Conservation (phyloP, 2,329 filamentous ascomycete genomes). For the Penicillium nordicum region DNA sequence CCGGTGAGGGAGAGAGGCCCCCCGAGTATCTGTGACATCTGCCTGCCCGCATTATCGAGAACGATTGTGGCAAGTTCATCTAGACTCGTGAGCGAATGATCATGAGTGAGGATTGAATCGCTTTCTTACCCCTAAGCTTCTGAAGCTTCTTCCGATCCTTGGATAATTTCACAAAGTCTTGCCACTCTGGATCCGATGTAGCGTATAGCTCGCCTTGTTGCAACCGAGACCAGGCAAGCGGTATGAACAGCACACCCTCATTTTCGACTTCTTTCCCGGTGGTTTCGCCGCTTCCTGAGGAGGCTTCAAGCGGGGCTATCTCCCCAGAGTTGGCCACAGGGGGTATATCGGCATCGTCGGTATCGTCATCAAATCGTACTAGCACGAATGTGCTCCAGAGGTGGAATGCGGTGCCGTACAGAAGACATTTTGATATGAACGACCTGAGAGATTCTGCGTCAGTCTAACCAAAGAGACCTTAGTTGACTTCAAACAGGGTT, state of each 20-base stretch:
- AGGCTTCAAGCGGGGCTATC: not conserved
- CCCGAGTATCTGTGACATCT: slow-evolving; percentile 48
- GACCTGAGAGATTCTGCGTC: slow-evolving; percentile 20
- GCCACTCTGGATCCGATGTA: slow-evolving; percentile 59
- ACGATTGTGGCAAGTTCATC: slow-evolving; percentile 48
- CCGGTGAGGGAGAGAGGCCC: slow-evolving; percentile 49
- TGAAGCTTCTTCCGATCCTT: slow-evolving; percentile 50
- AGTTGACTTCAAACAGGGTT: not conserved
- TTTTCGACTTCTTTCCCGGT: slow-evolving; percentile 33
- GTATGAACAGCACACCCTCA: slow-evolving; percentile 55
- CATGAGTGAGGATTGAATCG: slow-evolving; percentile 4
- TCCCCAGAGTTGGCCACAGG: slow-evolving; percentile 7
- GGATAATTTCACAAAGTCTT: slow-evolving; percentile 57
- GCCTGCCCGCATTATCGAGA: slow-evolving; percentile 40
- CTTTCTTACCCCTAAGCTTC: slow-evolving; percentile 43
- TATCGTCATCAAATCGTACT: slow-evolving; percentile 28
- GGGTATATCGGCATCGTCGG: slow-evolving; percentile 17
- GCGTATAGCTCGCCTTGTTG: slow-evolving; percentile 31
- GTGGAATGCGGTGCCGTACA: slow-evolving; percentile 34
- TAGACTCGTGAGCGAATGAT: slow-evolving; percentile 25
- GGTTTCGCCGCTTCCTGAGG: slow-evolving; percentile 1
- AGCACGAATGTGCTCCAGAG: slow-evolving; percentile 33
- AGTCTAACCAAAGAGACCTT: not conserved
- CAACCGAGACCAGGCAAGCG: slow-evolving; percentile 53
- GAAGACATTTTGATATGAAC: slow-evolving; percentile 28